phyloP scores from a whole-genome alignment of 108 stramenopile species.

The Stephanodiscus minutulus region DNA sequence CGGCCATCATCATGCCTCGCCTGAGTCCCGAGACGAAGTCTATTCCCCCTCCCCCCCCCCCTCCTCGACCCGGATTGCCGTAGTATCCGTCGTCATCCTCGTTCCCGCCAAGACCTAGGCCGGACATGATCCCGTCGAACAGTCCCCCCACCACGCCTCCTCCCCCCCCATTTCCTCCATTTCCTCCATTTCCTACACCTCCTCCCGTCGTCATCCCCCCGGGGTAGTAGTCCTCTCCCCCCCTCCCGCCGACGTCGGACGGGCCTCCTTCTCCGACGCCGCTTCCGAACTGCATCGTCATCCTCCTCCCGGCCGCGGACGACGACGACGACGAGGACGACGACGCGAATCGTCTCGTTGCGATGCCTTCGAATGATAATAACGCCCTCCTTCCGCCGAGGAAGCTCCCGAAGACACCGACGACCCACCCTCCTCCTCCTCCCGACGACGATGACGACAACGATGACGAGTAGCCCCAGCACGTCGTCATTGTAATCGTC shows the following conservation, averaged over 20 bases:
- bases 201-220: background rate
- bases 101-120: background rate
- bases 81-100: background rate
- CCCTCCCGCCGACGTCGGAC: background rate
- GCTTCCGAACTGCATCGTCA: background rate
- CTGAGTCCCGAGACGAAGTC: slow-evolving; percentile 9
- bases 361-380: too few relatives aligned
- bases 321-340: background rate
- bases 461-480: background rate
- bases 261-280: too few relatives aligned
- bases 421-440: background rate
- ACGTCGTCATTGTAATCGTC: background rate
- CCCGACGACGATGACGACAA: background rate
- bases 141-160: background rate
- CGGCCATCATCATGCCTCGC: slow-evolving; percentile 1
- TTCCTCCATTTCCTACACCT: background rate
- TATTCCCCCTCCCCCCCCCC: background rate
- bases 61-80: too few relatives aligned
- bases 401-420: too few relatives aligned
- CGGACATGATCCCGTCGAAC: slow-evolving; percentile 12
- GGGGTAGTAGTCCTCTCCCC: background rate
- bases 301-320: background rate
- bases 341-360: too few relatives aligned
- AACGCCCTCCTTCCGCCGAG: too few relatives aligned
- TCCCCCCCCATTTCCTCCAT: background rate